phyloP scores from a whole-genome alignment of 441 rosid species.

The Eutrema salsugineum region DNA sequence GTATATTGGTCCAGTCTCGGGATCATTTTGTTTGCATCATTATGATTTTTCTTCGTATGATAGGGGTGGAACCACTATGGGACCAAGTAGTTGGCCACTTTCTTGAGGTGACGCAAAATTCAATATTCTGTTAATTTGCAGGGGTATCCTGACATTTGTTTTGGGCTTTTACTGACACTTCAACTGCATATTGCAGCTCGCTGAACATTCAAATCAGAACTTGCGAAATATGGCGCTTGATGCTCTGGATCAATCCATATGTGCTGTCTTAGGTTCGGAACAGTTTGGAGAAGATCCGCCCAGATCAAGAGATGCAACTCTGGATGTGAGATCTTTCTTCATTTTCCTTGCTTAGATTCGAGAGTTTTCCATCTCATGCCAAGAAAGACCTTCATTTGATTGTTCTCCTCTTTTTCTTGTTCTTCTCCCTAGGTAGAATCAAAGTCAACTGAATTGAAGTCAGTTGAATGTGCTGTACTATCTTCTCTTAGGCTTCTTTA shows the following conservation, averaged over 20 bases:
- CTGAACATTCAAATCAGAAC: conserved; percentile 78
- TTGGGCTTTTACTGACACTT: conserved; percentile 34
- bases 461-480: conserved; percentile 84
- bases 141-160: conserved; percentile 22
- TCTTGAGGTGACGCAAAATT: conserved; percentile 62
- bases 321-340: conserved; percentile 55
- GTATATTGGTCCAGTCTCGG: conserved; percentile 4
- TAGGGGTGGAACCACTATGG: conserved; percentile 98
- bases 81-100: conserved; percentile 93
- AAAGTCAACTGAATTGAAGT: conserved; percentile 49
- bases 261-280: conserved; percentile 90
- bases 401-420: conserved; percentile 12
- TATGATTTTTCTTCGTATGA: conserved; percentile 16
- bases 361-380: conserved; percentile 13
- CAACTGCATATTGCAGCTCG: conserved; percentile 69
- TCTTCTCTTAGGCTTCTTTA: conserved; percentile 86
- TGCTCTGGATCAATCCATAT: conserved; percentile 94
- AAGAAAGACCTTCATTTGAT: conserved; percentile 16
- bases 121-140: conserved; percentile 22
- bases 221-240: conserved; percentile 87
- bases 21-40: conserved; percentile 10
- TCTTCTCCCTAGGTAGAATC: conserved; percentile 48
- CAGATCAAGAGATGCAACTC: conserved; percentile 37
- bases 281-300: conserved; percentile 61
- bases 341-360: conserved; percentile 17